Conservation (phyloP, 106 monocot genomes). For the Dendrobium catenatum region DNA sequence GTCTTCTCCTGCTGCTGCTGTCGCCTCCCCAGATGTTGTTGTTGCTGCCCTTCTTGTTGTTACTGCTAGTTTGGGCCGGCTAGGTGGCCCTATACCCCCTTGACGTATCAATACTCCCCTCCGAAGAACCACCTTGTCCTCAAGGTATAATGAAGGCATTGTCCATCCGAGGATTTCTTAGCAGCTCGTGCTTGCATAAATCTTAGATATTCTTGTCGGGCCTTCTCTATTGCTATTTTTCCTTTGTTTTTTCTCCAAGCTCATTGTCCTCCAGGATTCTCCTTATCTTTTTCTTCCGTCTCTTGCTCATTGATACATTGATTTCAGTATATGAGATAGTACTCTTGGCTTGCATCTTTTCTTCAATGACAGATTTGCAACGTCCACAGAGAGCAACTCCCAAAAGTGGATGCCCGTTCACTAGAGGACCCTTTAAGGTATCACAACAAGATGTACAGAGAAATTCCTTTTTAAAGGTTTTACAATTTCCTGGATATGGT, state of each 20-base stretch:
- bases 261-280: conserved; percentile 95
- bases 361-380: conserved; percentile 55
- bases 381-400: conserved; percentile 68
- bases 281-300: conserved; percentile 71
- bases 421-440: conserved; percentile 37
- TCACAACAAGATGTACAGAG: conserved; percentile 67
- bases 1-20: too few species aligned
- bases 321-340: conserved; percentile 29
- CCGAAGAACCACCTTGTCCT: too few species aligned
- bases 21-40: too few species aligned
- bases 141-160: too few species aligned
- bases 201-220: conserved; percentile 94
- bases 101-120: too few species aligned
- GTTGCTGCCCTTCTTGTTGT: too few species aligned
- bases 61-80: too few species aligned
- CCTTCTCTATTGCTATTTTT: conserved; percentile 92
- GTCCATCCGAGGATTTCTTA: conserved; percentile 23
- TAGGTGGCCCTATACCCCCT: too few species aligned
- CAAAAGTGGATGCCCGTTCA: conserved; percentile 60
- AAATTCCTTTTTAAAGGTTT: conserved; percentile 18
- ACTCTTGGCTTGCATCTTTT: conserved; percentile 41
- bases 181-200: conserved; percentile 67
- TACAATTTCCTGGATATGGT: conserved; percentile 19
- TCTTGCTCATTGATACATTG: conserved; percentile 31
- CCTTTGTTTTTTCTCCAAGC: conserved; percentile 88